Base-by-base conservation (phyloP, 2,329 filamentous ascomycete species). In the Claviceps africana region DNA sequence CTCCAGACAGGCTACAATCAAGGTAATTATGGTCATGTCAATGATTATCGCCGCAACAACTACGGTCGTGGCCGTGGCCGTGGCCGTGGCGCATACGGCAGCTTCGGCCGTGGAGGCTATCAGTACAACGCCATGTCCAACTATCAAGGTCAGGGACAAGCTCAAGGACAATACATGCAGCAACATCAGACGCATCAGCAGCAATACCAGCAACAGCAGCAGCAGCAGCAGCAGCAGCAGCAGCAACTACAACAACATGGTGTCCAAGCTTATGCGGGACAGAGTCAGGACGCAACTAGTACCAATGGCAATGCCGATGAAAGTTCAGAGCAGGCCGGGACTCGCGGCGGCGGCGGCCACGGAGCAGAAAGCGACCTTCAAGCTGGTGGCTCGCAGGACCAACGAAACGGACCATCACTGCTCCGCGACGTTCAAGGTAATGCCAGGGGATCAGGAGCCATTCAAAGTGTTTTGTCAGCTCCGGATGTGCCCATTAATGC, bases 21-120 rank as follows among this genome's bases (percentile, higher is more conserved):
- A 81, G 85, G 84, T 82, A 88, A 88, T 78, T 89, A 85, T 81
- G 82, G 82, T 71, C 73, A 86, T 70, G 83, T 80, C 79, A 87
- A 87, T 83, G 85, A 88, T 74, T 88, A 85, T 74, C 82, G 76
- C 64, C 75, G 74, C 63, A 71, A 80, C 74, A 81, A 81, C 70
- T 81, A 81, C 70, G 84, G 83, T 57, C 72, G 76, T 64, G 79
- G 79, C 61, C 76, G 83, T 62, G 83, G 84, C 58, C 76, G 79
- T 58, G 81, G 82, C 58, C 79, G 83, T 58, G 81, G 81, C 54
- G 79, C 76, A 59, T 77, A 75, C 61, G 71, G 72, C 59, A 73
- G 74, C 49, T 74, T 73, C 56, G 68, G 78, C 53, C 79, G 81
- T 61, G 80, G 79, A 52, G 76, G 75, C 53, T 73, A 72, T 55